Evolutionary conservation across 2,329 filamentous ascomycete species (phyloP).

Genomic region (Sarocladium brachiariae): DNA sequence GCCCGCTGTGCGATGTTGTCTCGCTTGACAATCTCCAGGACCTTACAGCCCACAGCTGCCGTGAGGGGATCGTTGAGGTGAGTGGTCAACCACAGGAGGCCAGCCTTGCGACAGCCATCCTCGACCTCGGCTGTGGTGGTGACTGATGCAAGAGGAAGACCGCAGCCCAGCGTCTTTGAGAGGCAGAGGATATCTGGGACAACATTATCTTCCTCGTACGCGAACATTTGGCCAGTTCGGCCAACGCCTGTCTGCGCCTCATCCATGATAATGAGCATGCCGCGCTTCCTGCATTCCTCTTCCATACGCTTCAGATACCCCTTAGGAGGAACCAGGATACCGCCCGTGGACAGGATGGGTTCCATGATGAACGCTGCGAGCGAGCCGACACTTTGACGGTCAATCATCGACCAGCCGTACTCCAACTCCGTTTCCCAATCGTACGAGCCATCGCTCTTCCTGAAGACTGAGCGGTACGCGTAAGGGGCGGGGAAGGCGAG

Average conservation of each 20-base stretch:
- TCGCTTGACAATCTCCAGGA: slow-evolving; percentile 53
- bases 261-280: slow-evolving; percentile 55
- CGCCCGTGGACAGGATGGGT: slow-evolving; percentile 51
- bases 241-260: slow-evolving; percentile 56
- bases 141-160: slow-evolving; percentile 51
- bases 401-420: slow-evolving; percentile 54
- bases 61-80: slow-evolving; percentile 57
- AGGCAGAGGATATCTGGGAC: slow-evolving; percentile 54
- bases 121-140: slow-evolving; percentile 49
- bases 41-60: slow-evolving; percentile 53
- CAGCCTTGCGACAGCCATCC: slow-evolving; percentile 36
- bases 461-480: slow-evolving; percentile 53
- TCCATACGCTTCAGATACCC: slow-evolving; percentile 54
- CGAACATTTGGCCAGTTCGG: slow-evolving; percentile 51
- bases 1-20: slow-evolving; percentile 45
- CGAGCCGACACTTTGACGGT: slow-evolving; percentile 52
- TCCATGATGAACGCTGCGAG: slow-evolving; percentile 59
- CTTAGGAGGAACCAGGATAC: slow-evolving; percentile 51
- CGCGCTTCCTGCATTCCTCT: slow-evolving; percentile 44
- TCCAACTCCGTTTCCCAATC: slow-evolving; percentile 57
- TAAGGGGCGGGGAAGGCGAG: slow-evolving; percentile 53
- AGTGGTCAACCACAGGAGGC: slow-evolving; percentile 53
- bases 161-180: slow-evolving; percentile 55
- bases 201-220: slow-evolving; percentile 46
- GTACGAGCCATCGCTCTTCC: slow-evolving; percentile 53